Evolutionary conservation across 495 filamentous ascomycete genomes (phyloP), one percentile per base, ranked within the genome.

Genomic region (Pyrenula massariospora): DNA sequence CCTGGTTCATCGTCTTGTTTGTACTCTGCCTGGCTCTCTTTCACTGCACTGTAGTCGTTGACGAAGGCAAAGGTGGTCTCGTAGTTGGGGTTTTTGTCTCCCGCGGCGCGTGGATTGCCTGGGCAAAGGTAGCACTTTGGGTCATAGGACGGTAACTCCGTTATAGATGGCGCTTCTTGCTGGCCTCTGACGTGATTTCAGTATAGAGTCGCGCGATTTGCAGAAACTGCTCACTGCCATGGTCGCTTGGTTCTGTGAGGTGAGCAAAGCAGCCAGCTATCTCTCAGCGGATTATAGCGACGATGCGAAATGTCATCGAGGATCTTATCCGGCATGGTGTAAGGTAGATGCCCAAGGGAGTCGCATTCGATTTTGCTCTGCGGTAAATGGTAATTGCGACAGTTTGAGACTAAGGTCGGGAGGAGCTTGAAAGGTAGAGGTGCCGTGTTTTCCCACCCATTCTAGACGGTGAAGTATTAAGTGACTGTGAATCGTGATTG

Each of bases 251-350:
- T 96, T 54, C 93, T 77, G 69, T 99, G 93, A 48, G 93, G 93
- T 10, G 93, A 96, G 15, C 97, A 93, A 12, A 99, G 76, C 54
- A 99, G 76, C 84, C 89, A 93, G 25, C 86, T 90, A 24, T 88
- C 91, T 48, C 86, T 84, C 51, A 99, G 73, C 24, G 90, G 91
- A 67, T 99, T 99, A 69, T 85, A 97, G 61, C 93, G 84, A 60
- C 94, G 77, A 67, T 99, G 93, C 25, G 93, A 96, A 64, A 99
- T 96, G 66, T 97, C 91, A 75, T 99, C 82, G 21, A 99, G 87
- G 50, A 99, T 86, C 54, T 72, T 77, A 60, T 83, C 80, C 25
- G 74, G 71, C 84, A 86, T 85, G 50, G 54, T n/a, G n/a, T n/a
- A n/a, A n/a, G n/a, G n/a, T 64, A 56, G 50, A 50, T 12, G 3